Percentiles rank a stretch among this genome's conserved stretches.
phyloP scores from a whole-genome alignment of 73 alveolate genomes.

The Urostyla sp. region DNA sequence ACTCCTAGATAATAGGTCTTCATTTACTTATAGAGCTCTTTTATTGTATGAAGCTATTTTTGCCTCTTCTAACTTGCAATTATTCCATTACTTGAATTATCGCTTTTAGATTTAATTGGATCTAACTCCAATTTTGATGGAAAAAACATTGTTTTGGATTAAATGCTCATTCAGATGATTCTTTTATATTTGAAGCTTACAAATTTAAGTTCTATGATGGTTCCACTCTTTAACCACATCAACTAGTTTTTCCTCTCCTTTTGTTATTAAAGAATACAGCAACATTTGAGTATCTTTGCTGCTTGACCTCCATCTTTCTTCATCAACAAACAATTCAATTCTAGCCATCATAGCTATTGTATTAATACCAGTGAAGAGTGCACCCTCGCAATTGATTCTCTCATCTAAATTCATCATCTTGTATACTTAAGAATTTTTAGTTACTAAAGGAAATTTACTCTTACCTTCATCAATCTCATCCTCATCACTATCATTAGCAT shows the following conservation, averaged over 20 bases:
- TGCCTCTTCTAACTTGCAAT: background rate
- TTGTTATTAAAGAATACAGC: background rate
- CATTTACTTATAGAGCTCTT: too few species aligned
- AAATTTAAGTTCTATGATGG: conserved; percentile 6
- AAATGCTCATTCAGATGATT: too few species aligned
- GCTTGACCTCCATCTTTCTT: conserved; percentile 61
- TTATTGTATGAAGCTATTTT: too few species aligned
- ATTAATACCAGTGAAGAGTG: conserved; percentile 43
- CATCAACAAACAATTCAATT: conserved; percentile 73
- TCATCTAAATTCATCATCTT: too few species aligned
- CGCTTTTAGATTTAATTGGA: too few species aligned
- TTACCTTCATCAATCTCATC: conserved; percentile 9
- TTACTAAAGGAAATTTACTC: too few species aligned
- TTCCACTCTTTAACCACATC: conserved; percentile 41
- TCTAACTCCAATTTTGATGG: too few species aligned
- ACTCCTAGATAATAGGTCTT: too few species aligned
- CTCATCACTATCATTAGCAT: background rate
- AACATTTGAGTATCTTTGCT: background rate
- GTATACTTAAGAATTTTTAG: too few species aligned
- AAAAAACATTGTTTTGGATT: too few species aligned
- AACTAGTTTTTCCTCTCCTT: conserved; percentile 22
- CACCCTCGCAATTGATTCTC: conserved; percentile 13
- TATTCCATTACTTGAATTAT: too few species aligned
- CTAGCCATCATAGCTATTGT: conserved; percentile 65
- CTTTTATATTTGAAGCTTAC: background rate